Base-by-base conservation (phyloP, 192 early-diverging fungal species). In the Phycomyces nitens region DNA sequence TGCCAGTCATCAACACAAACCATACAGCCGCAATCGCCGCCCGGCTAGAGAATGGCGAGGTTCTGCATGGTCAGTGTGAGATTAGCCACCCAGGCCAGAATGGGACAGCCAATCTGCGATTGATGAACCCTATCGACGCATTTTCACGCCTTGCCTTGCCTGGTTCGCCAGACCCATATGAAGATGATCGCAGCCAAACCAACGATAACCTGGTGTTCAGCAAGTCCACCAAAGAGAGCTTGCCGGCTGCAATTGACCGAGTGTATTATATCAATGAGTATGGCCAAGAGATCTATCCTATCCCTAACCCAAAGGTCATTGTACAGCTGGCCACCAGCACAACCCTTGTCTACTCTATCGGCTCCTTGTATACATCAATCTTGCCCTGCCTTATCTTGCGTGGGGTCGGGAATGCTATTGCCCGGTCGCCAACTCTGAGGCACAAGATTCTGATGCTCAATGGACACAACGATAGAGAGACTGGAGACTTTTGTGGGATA, bases 241-340 rank as follows among this genome's bases (percentile, higher is more conserved):
- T 87, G 2, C 41, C 72, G 14, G 64, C 80, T 9, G 68, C 82
- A 12, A 89, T 91, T 47, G 62, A 78, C 5, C 72, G 85, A 0
- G 69, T 91, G 9, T 88, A 81, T 51, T 91, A 89, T 41, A 87
- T 87, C 61, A 89, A 87, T 55, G 74, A 80, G 29, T 86, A 89
- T 66, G 80, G 78, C 7, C 83, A 86, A 64, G 89, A 91, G 60
- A 87, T 85, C 22, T 81, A 80, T 42, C 84, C 86, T 2, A 65
- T 75, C 9, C 68, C 88, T n/a, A 89, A 89, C 62, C 72, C 84
- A 47, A 47, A 47, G 29, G 57, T 86, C 18, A 66, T 79, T 12
- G 58, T 51, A 3, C 66, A 78, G 1, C 68, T 89, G 23, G 64
- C 64, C 7, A 69, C 66, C 12, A 84, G 82, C 60, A 62, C 70